Evolutionary conservation across 139 green algal genomes (phyloP).

Genomic region (Chlorella sp.): DNA sequence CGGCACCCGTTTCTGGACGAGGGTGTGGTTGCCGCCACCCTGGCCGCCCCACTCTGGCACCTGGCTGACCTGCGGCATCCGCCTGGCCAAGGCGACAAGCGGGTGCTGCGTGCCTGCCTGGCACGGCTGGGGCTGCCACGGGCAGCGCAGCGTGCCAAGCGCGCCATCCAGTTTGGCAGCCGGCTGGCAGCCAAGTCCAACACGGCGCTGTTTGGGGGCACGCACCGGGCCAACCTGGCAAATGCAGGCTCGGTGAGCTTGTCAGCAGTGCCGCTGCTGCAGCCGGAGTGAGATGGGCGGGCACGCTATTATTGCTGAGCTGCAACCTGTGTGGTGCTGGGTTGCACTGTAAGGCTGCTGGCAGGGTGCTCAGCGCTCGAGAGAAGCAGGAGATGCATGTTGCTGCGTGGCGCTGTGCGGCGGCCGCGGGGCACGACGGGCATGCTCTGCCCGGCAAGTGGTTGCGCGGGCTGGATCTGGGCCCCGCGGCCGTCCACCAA

Average conservation of each 20-base stretch:
- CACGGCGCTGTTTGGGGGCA: conserved; percentile 87
- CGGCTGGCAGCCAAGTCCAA: conserved; percentile 88
- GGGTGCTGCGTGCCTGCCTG: conserved; percentile 77
- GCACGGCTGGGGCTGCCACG: conserved; percentile 66
- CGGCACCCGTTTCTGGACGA: conserved; percentile 96
- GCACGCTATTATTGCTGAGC: too few species aligned
- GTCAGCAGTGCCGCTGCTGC: conserved; percentile 13
- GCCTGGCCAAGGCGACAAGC: conserved; percentile 89
- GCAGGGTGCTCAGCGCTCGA: too few species aligned
- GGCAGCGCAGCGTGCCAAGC: conserved; percentile 80
- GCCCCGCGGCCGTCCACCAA: too few species aligned
- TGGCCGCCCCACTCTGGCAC: conserved; percentile 57
- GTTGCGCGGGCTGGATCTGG: too few species aligned
- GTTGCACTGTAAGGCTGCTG: too few species aligned
- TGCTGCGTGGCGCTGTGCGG: too few species aligned
- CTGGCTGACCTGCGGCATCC: conserved; percentile 59
- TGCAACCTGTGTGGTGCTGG: too few species aligned
- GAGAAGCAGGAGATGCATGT: too few species aligned
- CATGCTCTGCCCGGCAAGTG: too few species aligned
- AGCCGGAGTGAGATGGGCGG: too few species aligned
- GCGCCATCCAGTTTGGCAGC: conserved; percentile 95
- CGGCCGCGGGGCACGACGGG: too few species aligned
- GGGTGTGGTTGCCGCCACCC: conserved; percentile 66
- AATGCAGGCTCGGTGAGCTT: conserved; percentile 64
- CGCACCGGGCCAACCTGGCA: conserved; percentile 76